Conservation (phyloP, 306 rosid species). For the Albizia julibrissin region DNA sequence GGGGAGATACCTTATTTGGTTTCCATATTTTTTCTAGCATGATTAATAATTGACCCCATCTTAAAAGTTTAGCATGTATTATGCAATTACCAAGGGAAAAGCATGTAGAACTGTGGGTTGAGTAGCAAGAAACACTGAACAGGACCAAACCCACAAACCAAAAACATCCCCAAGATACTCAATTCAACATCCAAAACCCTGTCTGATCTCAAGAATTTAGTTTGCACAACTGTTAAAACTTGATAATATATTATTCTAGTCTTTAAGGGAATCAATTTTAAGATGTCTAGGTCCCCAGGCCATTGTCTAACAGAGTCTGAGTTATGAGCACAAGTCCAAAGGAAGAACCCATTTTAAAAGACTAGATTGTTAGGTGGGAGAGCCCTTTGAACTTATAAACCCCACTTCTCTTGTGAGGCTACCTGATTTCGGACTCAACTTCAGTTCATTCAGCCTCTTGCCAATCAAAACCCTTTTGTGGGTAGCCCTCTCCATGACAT, state of each 20-base stretch:
- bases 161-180: not conserved
- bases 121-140: not conserved
- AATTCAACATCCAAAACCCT: not conserved
- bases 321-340: too few species aligned
- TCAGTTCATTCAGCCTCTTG: too few species aligned
- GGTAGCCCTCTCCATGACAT: too few species aligned
- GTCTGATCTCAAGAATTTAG: not conserved
- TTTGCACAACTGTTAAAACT: not conserved
- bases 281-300: not conserved
- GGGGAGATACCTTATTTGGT: not conserved
- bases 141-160: not conserved
- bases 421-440: too few species aligned
- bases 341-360: too few species aligned
- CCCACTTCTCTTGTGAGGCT: too few species aligned
- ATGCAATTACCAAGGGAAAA: too few species aligned
- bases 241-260: not conserved
- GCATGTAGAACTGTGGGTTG: not conserved
- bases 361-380: too few species aligned
- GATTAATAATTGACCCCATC: not conserved
- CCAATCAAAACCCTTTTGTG: too few species aligned
- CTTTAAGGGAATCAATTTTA: constrained; percentile 1
- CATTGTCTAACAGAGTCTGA: not conserved
- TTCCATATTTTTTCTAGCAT: not conserved
- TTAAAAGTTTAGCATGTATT: not conserved
- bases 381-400: too few species aligned